Evolutionary conservation across 306 rosid species (phyloP), one percentile per base, ranked within the genome.

Genomic region (Cercis canadensis): DNA sequence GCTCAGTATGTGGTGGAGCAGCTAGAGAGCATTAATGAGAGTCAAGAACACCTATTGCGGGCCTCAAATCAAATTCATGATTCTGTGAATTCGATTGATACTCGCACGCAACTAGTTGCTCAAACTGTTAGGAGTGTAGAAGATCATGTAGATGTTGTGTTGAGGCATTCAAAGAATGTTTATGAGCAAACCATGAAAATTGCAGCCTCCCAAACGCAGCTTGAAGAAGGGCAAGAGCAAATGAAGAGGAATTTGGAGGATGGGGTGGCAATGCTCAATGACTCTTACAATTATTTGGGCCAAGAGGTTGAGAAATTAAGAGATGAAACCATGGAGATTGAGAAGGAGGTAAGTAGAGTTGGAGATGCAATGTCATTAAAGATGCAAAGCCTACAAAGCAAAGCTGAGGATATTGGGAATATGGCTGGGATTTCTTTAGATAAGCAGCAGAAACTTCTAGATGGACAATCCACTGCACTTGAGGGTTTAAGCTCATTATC

Each of bases 391-490:
- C 52, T 90, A 54, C 89, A 93, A 73, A 80, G 63, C 73, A 90
- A 84, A 74, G 87, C 97, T 12, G 94, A 88, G 55, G 92, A 84
- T 54, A 88, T 93, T 62, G 87, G 83, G n/a, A 78, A 81, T 71
- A 64, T 88, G 80, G 88, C 94, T 4, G 97, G 87, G 53, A 40
- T 74, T 40, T 93, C 98, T 1, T 81, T 90, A 50, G 87, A 87
- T 65, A 92, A 92, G 66, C 98, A 92, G 32, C 90, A 87, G 11
- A 73, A 76, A 34, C 97, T 90, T 69, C 71, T 90, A 47, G 83
- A 87, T 39, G 96, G 92, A 10, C 98, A 93, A 75, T 82, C 89
- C 29, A 75, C 70, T 4, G 92, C 98, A 4, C 85, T 93, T 17
- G 47, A 84, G 60, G 82, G 81, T 46, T 80, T 93, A 53, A 53